Evolutionary conservation across 192 early-diverging fungal species (phyloP).

Genomic region (Coemansia sp.): DNA sequence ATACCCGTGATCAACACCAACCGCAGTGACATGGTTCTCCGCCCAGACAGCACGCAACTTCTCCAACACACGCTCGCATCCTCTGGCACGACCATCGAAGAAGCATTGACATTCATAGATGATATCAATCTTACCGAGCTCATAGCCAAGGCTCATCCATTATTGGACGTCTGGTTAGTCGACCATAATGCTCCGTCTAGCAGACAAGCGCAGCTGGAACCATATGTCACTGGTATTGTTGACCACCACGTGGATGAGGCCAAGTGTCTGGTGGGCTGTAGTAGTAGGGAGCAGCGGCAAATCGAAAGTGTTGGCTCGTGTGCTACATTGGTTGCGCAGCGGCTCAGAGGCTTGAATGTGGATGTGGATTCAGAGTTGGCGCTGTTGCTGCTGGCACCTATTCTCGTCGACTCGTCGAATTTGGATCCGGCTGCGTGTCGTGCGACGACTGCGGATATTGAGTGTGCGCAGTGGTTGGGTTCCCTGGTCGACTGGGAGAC

Average conservation of each 20-base stretch:
- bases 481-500: slow-evolving; percentile 29
- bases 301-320: slow-evolving; percentile 48
- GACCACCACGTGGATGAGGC: slow-evolving; percentile 55
- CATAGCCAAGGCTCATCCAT: background rate
- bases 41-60: slow-evolving; percentile 37
- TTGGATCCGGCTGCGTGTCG: slow-evolving; percentile 16
- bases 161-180: slow-evolving; percentile 32
- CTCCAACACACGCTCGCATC: slow-evolving; percentile 12
- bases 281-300: too few relatives aligned
- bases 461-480: slow-evolving; percentile 21
- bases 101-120: slow-evolving; percentile 41
- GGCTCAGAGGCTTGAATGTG: background rate
- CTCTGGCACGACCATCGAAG: background rate
- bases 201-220: slow-evolving; percentile 29
- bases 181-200: slow-evolving; percentile 52
- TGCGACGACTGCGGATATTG: slow-evolving; percentile 34
- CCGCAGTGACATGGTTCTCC: slow-evolving; percentile 34
- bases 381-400: slow-evolving; percentile 36
- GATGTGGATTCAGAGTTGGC: slow-evolving; percentile 21
- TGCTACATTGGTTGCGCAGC: slow-evolving; percentile 27
- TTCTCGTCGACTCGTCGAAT: slow-evolving; percentile 41
- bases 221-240: slow-evolving; percentile 43
- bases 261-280: slow-evolving; percentile 19
- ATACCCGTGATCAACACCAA: slow-evolving; percentile 48
- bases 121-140: slow-evolving; percentile 24